Evolutionary conservation across 371 early-diverging fungal genomes (phyloP).

Genomic region (Spraguea lophii): DNA sequence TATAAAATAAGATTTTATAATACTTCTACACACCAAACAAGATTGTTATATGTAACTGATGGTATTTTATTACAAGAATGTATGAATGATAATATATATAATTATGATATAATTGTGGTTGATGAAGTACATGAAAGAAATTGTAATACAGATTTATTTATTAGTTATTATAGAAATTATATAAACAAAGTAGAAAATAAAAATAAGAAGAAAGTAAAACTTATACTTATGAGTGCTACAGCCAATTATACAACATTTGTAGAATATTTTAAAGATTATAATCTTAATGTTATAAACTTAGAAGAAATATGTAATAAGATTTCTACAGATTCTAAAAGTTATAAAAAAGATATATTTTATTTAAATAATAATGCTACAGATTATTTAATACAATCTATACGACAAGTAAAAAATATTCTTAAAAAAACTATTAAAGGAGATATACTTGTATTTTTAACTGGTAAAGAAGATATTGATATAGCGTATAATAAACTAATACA

Average conservation of each 20-base stretch:
- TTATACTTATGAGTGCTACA: slow-evolving; percentile 88
- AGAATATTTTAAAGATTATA: slow-evolving; percentile 60
- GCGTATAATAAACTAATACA: slow-evolving; percentile 53
- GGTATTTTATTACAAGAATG: slow-evolving; percentile 90
- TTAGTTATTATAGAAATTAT: slow-evolving; percentile 73
- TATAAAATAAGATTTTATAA: slow-evolving; percentile 91
- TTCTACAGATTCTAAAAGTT: slow-evolving; percentile 66
- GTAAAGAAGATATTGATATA: slow-evolving; percentile 75
- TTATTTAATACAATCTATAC: no score
- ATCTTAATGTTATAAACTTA: slow-evolving; percentile 48
- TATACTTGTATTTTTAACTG: slow-evolving; percentile 72
- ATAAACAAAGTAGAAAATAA: slow-evolving; percentile 63
- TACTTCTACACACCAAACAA: slow-evolving; percentile 56
- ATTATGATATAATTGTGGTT: slow-evolving; percentile 65
- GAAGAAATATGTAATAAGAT: slow-evolving; percentile 51
- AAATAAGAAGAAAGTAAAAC: slow-evolving; percentile 63
- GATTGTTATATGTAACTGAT: slow-evolving; percentile 84
- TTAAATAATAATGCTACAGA: slow-evolving; percentile 63
- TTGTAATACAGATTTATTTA: slow-evolving; percentile 75
- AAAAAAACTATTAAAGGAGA: slow-evolving; percentile 62
- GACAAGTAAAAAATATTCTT: slow-evolving; percentile 63
- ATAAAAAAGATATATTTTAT: slow-evolving; percentile 68
- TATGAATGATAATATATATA: slow-evolving; percentile 65
- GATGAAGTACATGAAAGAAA: slow-evolving; percentile 97
- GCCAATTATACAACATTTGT: no score